Evolutionary conservation across 768 basidiomycete genomes (phyloP), one percentile per base, ranked within the genome.

Genomic region (Russula lepida): DNA sequence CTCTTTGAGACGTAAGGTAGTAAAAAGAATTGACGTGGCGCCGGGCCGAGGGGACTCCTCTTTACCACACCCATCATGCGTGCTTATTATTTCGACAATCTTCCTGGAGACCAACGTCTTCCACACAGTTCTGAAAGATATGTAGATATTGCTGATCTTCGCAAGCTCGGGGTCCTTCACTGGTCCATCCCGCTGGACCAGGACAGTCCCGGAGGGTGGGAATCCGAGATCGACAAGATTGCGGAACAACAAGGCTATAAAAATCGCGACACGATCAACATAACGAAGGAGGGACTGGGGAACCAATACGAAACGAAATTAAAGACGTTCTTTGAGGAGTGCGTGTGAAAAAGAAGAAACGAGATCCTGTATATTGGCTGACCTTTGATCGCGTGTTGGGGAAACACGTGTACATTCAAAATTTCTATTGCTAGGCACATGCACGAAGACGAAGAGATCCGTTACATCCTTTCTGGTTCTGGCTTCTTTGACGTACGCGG

Each of bases 391-490:
- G 21, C 32, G 13, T 51, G 13, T 27, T n/a, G n/a, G 30, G 30
- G 13, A 3, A 21, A 25, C 46, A n/a, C 47, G 4, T 50, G 49
- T 8, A 66, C 17, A 55, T 27, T 4, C 17, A n/a, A n/a, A n/a
- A n/a, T n/a, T n/a, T 35, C 11, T 15, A 35, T 17, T 4, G 35
- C 23, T 66, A 91, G 90, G 68, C 93, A 97, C 68, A 81, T 98
- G 78, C 95, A 97, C 68, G 92, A 97, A 72, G 94, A 97, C 68
- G 94, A 98, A 69, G 94, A 98, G 74, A 95, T 95, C 69, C 79
- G 94, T 8, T 98, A 90, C 68, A 84, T 95, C 67, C 78, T 92
- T 43, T 77, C 80, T 0, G 95, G 95, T n/a, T 84, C 82, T 39
- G 94, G 92, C 0, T 98, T 84, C 78, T 98, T 97, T 70, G 95